Evolutionary conservation across 306 rosid species (phyloP).

Genomic region (Phaseolus lunatus): DNA sequence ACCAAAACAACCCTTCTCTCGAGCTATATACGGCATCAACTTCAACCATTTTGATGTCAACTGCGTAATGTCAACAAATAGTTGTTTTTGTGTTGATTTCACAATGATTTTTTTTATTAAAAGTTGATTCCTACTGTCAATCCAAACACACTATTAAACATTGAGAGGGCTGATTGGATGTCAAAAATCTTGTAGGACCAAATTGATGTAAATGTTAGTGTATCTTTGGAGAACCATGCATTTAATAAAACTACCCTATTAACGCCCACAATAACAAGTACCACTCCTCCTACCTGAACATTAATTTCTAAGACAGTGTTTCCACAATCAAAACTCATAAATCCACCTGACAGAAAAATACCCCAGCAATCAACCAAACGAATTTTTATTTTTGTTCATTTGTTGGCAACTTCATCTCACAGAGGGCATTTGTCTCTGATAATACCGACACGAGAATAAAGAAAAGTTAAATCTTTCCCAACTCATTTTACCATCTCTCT

Average conservation of each 20-base stretch:
- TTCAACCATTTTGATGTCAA: background rate
- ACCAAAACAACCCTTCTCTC: background rate
- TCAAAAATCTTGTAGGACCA: background rate
- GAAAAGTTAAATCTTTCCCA: conserved; percentile 38
- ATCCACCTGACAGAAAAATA: conserved; percentile 31
- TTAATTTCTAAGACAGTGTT: conserved; percentile 42
- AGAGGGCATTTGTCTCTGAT: conserved; percentile 14
- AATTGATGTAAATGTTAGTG: background rate
- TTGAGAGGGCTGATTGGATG: background rate
- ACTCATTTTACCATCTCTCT: conserved; percentile 24
- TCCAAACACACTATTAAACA: background rate
- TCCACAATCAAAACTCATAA: conserved; percentile 31
- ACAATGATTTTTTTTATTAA: background rate
- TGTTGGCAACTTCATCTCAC: background rate
- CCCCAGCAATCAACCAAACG: conserved; percentile 32
- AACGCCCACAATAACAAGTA: conserved; percentile 5
- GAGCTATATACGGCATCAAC: background rate
- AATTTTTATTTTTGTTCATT: background rate
- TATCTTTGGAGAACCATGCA: background rate
- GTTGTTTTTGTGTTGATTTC: background rate
- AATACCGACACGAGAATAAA: conserved; percentile 18
- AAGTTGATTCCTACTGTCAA: background rate
- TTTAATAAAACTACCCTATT: conserved; percentile 20
- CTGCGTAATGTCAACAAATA: background rate
- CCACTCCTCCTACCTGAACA: conserved; percentile 3